Conservation (phyloP, 208 protist species). For the Phytomonas francai region DNA sequence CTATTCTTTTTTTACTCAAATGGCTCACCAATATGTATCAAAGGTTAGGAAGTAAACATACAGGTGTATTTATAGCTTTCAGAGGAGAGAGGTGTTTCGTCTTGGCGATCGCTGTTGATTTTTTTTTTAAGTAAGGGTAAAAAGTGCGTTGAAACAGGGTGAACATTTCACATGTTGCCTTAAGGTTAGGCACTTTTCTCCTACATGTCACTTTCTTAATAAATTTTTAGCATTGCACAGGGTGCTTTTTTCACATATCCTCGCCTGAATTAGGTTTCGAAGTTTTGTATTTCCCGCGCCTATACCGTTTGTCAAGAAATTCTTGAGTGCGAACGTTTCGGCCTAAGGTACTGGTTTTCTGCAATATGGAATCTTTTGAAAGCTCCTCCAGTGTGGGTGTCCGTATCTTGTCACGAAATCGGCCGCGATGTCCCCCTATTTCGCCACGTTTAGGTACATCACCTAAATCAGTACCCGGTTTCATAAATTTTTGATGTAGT, state of each 20-base stretch:
- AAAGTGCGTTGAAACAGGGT: background rate
- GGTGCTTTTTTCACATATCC: conserved; percentile 23
- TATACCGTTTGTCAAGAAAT: conserved; percentile 49
- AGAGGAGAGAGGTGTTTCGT: background rate
- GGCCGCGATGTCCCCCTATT: conserved; percentile 22
- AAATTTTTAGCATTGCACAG: background rate
- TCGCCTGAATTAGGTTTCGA: conserved; percentile 33
- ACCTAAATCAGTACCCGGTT: conserved; percentile 17
- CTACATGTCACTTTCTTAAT: background rate
- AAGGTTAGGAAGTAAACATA: background rate
- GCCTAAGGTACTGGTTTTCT: conserved; percentile 24
- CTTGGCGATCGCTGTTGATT: background rate
- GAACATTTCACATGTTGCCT: background rate
- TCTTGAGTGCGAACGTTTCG: conserved; percentile 30
- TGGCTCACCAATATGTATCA: background rate
- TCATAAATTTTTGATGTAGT: conserved; percentile 20
- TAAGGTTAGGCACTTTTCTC: background rate
- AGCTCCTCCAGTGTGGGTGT: conserved; percentile 56
- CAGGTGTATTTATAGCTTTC: background rate
- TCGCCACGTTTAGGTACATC: conserved; percentile 45
- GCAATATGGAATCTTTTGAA: conserved; percentile 41
- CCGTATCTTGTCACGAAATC: conserved; percentile 45
- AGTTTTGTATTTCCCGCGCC: conserved; percentile 60
- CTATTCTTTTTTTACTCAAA: background rate
- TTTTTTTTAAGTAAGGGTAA: background rate